Base-by-base conservation (phyloP, 1,284 basidiomycete genomes). In the Tilletia setariae region DNA sequence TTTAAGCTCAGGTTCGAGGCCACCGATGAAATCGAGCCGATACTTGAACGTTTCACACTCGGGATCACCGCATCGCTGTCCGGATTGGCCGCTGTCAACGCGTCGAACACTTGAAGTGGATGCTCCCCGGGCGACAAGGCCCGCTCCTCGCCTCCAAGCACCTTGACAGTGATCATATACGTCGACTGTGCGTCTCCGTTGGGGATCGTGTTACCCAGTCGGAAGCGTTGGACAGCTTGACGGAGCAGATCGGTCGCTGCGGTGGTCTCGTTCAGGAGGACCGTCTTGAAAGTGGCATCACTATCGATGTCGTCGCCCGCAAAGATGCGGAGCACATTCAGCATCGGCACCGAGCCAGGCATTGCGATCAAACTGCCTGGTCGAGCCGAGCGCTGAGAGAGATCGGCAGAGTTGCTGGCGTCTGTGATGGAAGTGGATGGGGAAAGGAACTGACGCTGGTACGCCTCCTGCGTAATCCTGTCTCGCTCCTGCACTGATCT, bases 251-350 rank as follows among this genome's bases (percentile, higher is more conserved):
- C 94, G 0, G 86, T 84, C 0, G 92, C 88, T 0, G 90, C 90
- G 0, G 94, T 97, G 3, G 89, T 89, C 8, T 90, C 86, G 79
- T 94, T 97, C 71, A 98, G 87, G 23, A 98, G 84, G 0, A 96
- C 95, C 0, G 95, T 98, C 85, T 98, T 98, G 87, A 98, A 98
- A 0, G 94, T 96, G 2, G 93, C 92, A 74, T 97, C 94, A 0
- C 92, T 92, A 79, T 94, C 89, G 70, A 85, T 79, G 23, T 84
- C 79, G 71, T 91, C 89, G 9, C 94, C 95, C 0, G 94, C 94
- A 81, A 98, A 98, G 56, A 98, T 89, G 21, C 94, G 90, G 65
- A 98, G 89, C 69, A 98, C 94, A 76, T 91, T 96, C 69, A 98
- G 87, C 74, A 94, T 90, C 0, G 92, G 92, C 7, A 91, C 89